phyloP scores from a whole-genome alignment of 208 protist species.

The Trypanosoma cruzi region DNA sequence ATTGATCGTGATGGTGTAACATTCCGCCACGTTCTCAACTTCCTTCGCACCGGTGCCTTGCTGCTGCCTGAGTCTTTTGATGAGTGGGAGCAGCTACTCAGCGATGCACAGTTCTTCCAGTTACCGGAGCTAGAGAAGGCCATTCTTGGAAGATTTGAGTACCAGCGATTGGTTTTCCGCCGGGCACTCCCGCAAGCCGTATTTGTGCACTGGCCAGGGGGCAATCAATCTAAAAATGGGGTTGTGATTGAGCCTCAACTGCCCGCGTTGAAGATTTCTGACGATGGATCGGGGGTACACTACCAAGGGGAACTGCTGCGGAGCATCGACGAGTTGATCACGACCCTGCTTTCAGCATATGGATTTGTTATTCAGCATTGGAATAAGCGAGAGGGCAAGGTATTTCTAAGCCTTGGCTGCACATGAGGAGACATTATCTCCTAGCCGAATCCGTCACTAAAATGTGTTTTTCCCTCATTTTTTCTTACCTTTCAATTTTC shows the following conservation, averaged over 20 bases:
- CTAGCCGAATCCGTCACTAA: too few species aligned
- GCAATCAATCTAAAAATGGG: slow-evolving; percentile 1
- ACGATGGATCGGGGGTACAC: slow-evolving; percentile 24
- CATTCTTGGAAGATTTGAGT: slow-evolving; percentile 55
- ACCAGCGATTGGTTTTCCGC: slow-evolving; percentile 57
- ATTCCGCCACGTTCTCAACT: slow-evolving; percentile 73
- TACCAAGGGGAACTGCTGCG: slow-evolving; percentile 39
- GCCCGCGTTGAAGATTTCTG: slow-evolving; percentile 37
- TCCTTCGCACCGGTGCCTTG: slow-evolving; percentile 50
- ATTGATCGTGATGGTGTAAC: slow-evolving; percentile 65
- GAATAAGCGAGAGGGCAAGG: slow-evolving; percentile 48
- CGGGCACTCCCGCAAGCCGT: slow-evolving; percentile 62
- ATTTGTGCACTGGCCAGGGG: slow-evolving; percentile 57
- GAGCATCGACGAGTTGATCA: slow-evolving; percentile 60
- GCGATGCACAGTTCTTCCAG: slow-evolving; percentile 49
- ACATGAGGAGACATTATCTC: slow-evolving; percentile 1
- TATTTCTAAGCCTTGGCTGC: slow-evolving; percentile 46
- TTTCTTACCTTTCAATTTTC: neutral
- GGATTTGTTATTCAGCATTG: slow-evolving; percentile 75
- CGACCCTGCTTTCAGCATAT: slow-evolving; percentile 58
- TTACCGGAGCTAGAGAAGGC: slow-evolving; percentile 40
- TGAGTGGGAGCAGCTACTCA: slow-evolving; percentile 71
- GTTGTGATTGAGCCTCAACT: slow-evolving; percentile 48
- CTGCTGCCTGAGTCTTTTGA: slow-evolving; percentile 50
- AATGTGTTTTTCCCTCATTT: neutral